Percentiles rank a stretch among this genome's conserved stretches.
Conservation (phyloP, 495 filamentous ascomycete genomes). For the Oleoguttula mirabilis region DNA sequence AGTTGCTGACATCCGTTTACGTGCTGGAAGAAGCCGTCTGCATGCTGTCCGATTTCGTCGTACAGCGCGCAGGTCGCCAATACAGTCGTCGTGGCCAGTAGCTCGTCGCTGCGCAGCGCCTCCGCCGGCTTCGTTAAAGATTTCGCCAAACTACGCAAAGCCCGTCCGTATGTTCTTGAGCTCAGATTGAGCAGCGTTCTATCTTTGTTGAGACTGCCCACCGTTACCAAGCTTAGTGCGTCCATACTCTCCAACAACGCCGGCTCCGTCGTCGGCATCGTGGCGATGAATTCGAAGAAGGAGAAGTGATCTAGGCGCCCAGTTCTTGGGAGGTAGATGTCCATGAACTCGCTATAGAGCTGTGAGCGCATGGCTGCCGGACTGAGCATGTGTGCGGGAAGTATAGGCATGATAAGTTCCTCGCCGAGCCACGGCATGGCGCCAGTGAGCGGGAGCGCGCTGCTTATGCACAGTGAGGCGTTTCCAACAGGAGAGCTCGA, state of each 20-base stretch:
- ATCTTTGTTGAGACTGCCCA: conserved; percentile 17
- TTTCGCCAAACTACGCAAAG: conserved; percentile 5
- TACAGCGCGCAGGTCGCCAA: conserved; percentile 15
- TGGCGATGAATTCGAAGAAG: conserved; percentile 8
- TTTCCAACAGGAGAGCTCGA: neutral
- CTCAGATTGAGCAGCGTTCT: conserved; percentile 4
- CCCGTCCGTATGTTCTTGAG: conserved; percentile 5
- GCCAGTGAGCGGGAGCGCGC: neutral
- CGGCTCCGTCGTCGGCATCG: neutral
- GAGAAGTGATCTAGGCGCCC: conserved; percentile 2
- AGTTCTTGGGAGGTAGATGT: conserved; percentile 11
- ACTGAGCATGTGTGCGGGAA: conserved; percentile 2
- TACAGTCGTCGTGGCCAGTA: conserved; percentile 9
- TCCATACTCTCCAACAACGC: conserved; percentile 11
- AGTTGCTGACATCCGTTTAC: conserved; percentile 10
- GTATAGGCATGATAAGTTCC: neutral
- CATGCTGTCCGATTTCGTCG: conserved; percentile 10
- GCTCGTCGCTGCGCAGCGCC: conserved; percentile 7
- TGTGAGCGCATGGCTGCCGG: conserved; percentile 3
- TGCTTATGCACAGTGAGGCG: neutral
- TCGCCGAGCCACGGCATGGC: neutral
- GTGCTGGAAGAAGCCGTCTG: conserved; percentile 14
- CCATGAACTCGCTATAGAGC: conserved; percentile 14
- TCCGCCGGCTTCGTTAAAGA: conserved; percentile 1
- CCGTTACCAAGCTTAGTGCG: conserved; percentile 8